Evolutionary conservation across 2,329 filamentous ascomycete species (phyloP), one percentile per base, ranked within the genome.

Genomic region (Alternaria ethzedia): DNA sequence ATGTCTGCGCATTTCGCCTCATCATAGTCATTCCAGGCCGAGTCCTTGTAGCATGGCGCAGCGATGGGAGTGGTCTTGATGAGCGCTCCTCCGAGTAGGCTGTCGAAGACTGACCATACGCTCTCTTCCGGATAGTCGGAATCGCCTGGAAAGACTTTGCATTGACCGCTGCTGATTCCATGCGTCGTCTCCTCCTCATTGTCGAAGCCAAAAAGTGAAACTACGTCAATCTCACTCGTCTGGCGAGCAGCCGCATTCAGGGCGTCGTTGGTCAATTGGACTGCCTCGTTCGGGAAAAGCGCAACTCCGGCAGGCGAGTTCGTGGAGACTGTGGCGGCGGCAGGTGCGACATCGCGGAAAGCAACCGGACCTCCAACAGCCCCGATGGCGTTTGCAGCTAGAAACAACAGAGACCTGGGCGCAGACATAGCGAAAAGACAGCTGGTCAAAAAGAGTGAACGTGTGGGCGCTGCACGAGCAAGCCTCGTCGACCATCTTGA

Each of bases 181-280:
- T 30, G 25, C 20, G 21, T 51, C 9, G 55, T 43, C 7, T 44
- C 45, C 43, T 54, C 54, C n/a, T 20, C 58, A 10, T 51, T 43
- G 3, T 61, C 62, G 17, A 69, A 86, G 78, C 23, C 83, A 82
- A 50, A 54, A 10, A 67, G 26, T 2, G 57, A 54, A 25, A 28
- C 15, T 5, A 66, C 25, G 15, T 70, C 54, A 8, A 59, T 46
- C 10, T 41, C 46, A 11, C 57, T 58, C 3, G 25, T 41, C 15
- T 66, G 55, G 12, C 47, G 44, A 7, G 43, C 47, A 25, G 60
- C 43, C 13, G 17, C 20, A 13, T 57, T 46, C 36, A 69, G 26
- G 2, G 60, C 59, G 7, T 41, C 55, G 13, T 71, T 59, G 12
- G 68, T 71, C 26, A 71, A 30, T 55, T 71, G 69, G 11, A 66